Conservation (phyloP, 495 filamentous ascomycete genomes). For the Xylaria intraflava region DNA sequence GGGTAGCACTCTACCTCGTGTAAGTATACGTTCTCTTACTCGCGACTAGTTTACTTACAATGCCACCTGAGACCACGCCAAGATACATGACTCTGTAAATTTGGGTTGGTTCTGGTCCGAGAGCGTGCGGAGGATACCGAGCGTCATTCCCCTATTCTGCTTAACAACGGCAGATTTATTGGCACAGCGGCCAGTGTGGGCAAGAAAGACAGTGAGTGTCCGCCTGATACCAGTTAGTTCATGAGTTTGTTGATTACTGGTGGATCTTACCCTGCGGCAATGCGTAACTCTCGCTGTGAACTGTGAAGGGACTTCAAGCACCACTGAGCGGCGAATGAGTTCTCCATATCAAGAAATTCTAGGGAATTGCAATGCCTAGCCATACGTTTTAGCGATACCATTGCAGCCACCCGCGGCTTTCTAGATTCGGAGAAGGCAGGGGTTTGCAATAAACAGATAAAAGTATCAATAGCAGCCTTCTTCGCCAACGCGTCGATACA, state of each 20-base stretch:
- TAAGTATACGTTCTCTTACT: constrained; percentile 3
- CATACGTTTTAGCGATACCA: constrained; percentile 62
- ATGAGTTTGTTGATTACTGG: not conserved
- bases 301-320: constrained; percentile 74
- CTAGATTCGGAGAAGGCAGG: constrained; percentile 53
- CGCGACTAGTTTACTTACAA: constrained; percentile 34
- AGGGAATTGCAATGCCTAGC: constrained; percentile 53
- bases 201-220: constrained; percentile 60
- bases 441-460: constrained; percentile 51
- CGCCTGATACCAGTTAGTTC: constrained; percentile 45
- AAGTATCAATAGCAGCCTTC: constrained; percentile 37
- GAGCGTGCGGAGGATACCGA: constrained; percentile 63
- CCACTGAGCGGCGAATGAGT: constrained; percentile 64
- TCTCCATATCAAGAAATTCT: constrained; percentile 57
- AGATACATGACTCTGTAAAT: constrained; percentile 74
- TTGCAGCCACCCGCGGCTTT: constrained; percentile 61
- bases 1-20: constrained; percentile 18
- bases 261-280: constrained; percentile 59
- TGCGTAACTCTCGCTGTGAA: constrained; percentile 75
- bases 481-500: constrained; percentile 12
- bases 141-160: constrained; percentile 58
- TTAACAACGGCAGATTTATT: constrained; percentile 32
- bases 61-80: constrained; percentile 77
- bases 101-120: constrained; percentile 57
- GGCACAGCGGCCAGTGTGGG: constrained; percentile 37